Percentiles rank a stretch among this genome's conserved stretches.
Evolutionary conservation across 1,139 yeast genomes (phyloP).

Genomic region (Suhomyces wounanorum): DNA sequence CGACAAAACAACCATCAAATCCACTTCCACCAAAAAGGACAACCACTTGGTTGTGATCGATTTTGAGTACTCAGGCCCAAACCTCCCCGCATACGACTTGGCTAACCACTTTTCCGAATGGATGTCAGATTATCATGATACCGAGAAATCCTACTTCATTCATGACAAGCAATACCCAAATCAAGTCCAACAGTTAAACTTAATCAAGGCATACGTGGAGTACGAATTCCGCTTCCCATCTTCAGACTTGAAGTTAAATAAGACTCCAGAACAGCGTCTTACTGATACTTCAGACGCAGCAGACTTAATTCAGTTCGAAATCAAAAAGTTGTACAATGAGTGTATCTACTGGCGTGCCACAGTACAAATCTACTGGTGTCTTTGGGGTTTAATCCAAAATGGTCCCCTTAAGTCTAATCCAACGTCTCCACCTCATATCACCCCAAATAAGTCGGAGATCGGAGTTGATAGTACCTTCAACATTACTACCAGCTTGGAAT

Average conservation of each 20-base stretch:
- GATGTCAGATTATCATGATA: slow-evolving; percentile 91
- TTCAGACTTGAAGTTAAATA: slow-evolving; percentile 29
- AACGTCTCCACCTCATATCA: slow-evolving; percentile 10
- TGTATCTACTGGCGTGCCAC: slow-evolving; percentile 79
- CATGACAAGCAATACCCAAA: slow-evolving; percentile 63
- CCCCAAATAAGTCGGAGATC: slow-evolving; percentile 19
- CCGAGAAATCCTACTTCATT: slow-evolving; percentile 58
- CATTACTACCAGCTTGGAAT: slow-evolving; percentile 38
- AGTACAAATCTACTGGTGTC: slow-evolving; percentile 77
- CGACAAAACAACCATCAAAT: slow-evolving; percentile 14
- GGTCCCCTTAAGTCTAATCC: slow-evolving; percentile 34
- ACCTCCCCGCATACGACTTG: slow-evolving; percentile 84
- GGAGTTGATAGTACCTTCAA: slow-evolving; percentile 47
- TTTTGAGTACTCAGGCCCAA: slow-evolving; percentile 95
- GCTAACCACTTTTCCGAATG: slow-evolving; percentile 91
- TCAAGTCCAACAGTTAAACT: slow-evolving; percentile 64
- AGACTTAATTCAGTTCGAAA: slow-evolving; percentile 51
- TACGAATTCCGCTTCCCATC: slow-evolving; percentile 48
- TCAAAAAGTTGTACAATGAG: slow-evolving; percentile 61
- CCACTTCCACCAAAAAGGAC: slow-evolving; percentile 52
- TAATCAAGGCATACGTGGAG: slow-evolving; percentile 72
- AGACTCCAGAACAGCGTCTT: slow-evolving; percentile 17
- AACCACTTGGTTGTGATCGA: slow-evolving; percentile 87
- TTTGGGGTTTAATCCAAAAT: slow-evolving; percentile 89
- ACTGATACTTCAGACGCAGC: slow-evolving; percentile 23